Evolutionary conservation across 1,284 basidiomycete species (phyloP).

Genomic region (Ceratobasidium sp.): DNA sequence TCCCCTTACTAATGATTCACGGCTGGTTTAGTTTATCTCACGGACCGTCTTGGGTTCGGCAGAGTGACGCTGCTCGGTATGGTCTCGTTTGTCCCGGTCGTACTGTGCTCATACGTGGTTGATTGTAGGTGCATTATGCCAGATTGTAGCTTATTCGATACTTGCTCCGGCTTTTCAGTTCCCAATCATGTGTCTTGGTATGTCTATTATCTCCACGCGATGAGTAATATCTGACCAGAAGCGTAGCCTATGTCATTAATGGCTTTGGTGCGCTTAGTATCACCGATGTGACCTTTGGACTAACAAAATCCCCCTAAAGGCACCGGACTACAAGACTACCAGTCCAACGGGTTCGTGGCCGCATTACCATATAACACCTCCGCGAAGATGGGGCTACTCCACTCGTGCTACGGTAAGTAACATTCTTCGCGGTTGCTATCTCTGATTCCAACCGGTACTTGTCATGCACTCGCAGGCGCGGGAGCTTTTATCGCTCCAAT

Average conservation of each 20-base stretch:
- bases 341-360: conserved; percentile 47
- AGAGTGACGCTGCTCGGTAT: conserved; percentile 21
- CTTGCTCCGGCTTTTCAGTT: conserved; percentile 44
- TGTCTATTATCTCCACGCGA: neutral
- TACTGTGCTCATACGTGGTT: neutral
- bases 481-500: conserved; percentile 47
- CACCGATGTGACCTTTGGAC: neutral
- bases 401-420: conserved; percentile 44
- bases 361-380: conserved; percentile 41
- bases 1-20: neutral
- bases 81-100: neutral
- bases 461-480: conserved; percentile 14
- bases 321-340: conserved; percentile 35
- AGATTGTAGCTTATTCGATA: conserved; percentile 40
- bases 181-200: conserved; percentile 42
- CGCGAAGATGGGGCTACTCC: conserved; percentile 47
- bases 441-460: neutral
- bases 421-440: neutral
- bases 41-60: conserved; percentile 45
- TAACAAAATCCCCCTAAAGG: conserved; percentile 2
- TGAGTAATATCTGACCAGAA: neutral
- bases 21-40: conserved; percentile 31
- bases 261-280: conserved; percentile 20
- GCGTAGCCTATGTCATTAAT: conserved; percentile 37
- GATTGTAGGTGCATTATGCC: conserved; percentile 1